Evolutionary conservation across 305 asterid genomes (phyloP), one percentile per base, ranked within the genome.

Genomic region (Solanum hybrid): DNA sequence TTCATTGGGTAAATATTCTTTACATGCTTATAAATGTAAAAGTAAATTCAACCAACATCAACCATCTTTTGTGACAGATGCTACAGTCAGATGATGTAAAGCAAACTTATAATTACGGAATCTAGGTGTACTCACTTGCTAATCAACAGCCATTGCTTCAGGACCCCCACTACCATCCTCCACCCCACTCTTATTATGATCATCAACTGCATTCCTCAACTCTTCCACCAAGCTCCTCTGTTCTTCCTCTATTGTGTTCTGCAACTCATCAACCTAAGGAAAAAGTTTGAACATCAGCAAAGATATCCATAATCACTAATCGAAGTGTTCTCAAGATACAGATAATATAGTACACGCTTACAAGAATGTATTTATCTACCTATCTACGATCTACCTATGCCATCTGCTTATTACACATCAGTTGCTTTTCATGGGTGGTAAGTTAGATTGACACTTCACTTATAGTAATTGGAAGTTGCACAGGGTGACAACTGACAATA

Each of bases 211-310:
- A 61, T 94, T 89, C 91, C 99, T 93, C 96, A 94, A 93, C 94
- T 97, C 99, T 94, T 97, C 99, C 89, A 94, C 93, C 93, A 97
- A 93, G 91, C 91, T 96, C 92, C 93, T 93, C 86, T 97, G 98
- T 86, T 96, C 99, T 67, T 97, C 99, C 94, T 96, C 99, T 67
- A 97, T 95, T 75, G 98, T 95, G 94, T 92, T 96, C 88, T 97
- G 99, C 89, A 97, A 90, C 92, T 96, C 99, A 92, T 97, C 99
- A 93, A 97, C 99, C 99, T 96, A 95, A 46, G 82, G 86, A 31
- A 89, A 90, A 88, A 87, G 29, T 46, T 46, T 46, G 20, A 84
- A 84, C 74, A 84, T 84, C 74, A 84, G 87, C 87, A 84, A 46
- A 46, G 29, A 51, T 16, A 40, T 42, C 16, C 39, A 42, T 28